Percentiles rank a stretch among this genome's conserved stretches.
Conservation (phyloP, 306 rosid genomes). For the Prunus davidiana region DNA sequence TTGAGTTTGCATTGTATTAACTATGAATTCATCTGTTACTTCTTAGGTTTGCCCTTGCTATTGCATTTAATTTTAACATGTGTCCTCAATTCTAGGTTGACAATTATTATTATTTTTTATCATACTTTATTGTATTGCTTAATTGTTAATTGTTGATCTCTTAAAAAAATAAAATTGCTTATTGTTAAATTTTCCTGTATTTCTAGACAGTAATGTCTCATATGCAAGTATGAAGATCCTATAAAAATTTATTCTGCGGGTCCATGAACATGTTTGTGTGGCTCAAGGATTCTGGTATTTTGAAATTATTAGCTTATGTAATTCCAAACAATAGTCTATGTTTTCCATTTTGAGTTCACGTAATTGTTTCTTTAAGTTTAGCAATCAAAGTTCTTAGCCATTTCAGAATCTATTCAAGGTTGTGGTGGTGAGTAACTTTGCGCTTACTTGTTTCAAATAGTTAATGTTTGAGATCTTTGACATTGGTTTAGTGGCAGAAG, state of each 20-base stretch:
- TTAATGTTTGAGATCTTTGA: neutral
- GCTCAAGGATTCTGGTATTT: neutral
- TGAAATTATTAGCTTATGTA: neutral
- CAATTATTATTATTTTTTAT: neutral
- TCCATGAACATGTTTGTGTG: neutral
- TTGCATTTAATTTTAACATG: neutral
- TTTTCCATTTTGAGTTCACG: neutral
- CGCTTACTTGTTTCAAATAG: neutral
- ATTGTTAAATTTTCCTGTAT: neutral
- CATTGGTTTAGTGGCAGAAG: neutral
- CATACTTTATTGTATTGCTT: neutral
- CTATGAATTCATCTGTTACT: neutral
- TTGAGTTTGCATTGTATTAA: neutral
- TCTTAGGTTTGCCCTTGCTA: neutral
- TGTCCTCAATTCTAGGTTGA: neutral
- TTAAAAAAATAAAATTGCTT: neutral
- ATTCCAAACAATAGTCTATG: neutral
- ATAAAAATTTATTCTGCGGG: neutral
- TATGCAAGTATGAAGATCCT: neutral
- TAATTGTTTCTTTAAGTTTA: neutral
- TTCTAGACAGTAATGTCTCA: neutral
- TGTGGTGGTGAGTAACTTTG: neutral
- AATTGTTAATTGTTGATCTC: neutral
- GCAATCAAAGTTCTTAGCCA: neutral
- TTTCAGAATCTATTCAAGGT: neutral